A percentile compares a stretch with the other conserved stretches of the same genome.
phyloP scores from a whole-genome alignment of 2,329 filamentous ascomycete species.

The Diplodia mutila region DNA sequence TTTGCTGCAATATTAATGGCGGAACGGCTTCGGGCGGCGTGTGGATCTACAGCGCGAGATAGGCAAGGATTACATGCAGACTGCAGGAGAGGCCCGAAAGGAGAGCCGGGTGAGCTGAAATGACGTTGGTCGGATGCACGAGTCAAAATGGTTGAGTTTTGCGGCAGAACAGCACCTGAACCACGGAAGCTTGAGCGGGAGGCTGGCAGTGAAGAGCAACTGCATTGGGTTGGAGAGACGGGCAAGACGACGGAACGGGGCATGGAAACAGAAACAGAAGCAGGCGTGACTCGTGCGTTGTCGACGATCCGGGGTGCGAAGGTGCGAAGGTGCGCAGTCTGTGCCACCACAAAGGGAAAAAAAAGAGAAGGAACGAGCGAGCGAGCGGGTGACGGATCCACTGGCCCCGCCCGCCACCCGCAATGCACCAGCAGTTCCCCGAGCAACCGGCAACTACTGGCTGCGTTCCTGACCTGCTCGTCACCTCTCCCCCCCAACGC shows the following conservation, averaged over 20 bases:
- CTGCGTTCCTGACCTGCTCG: conserved; percentile 4
- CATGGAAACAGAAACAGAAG: no score
- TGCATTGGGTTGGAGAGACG: no score
- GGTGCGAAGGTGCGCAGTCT: no score
- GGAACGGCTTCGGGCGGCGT: neutral
- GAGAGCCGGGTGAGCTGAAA: no score
- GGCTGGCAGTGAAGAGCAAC: no score
- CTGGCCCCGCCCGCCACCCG: neutral
- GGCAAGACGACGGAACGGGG: no score
- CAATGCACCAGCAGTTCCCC: neutral
- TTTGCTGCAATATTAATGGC: neutral
- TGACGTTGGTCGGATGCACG: neutral
- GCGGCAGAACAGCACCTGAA: neutral
- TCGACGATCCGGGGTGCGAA: conserved; percentile 13
- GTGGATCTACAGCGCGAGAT: neutral
- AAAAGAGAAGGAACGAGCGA: neutral
- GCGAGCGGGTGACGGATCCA: no score
- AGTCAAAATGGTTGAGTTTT: neutral
- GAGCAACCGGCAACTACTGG: neutral
- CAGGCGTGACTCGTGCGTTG: conserved; percentile 12
- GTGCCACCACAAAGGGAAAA: neutral
- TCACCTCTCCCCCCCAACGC: neutral
- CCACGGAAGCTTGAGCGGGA: neutral
- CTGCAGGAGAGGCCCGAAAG: neutral
- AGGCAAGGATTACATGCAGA: neutral